Evolutionary conservation across 352 stramenopile species (phyloP).

Genomic region (Globisporangium apiculatum): DNA sequence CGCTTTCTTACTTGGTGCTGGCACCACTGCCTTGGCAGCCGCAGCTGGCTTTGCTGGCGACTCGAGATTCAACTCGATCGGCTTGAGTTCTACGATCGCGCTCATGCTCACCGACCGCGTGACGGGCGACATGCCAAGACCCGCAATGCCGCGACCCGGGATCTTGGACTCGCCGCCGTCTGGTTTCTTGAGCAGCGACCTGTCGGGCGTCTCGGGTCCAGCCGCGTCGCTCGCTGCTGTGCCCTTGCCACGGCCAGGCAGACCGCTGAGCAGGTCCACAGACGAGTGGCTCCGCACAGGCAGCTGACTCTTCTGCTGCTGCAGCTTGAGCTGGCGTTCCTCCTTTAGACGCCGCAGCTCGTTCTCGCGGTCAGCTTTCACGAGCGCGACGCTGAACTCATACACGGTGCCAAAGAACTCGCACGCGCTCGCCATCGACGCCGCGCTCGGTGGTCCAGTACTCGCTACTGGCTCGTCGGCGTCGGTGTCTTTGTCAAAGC

Average conservation of each 20-base stretch:
- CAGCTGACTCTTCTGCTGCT: conserved; percentile 38
- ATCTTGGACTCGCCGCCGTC: conserved; percentile 7
- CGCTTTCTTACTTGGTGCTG: conserved; percentile 1
- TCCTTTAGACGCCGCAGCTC: conserved; percentile 63
- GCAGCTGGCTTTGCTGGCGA: neutral
- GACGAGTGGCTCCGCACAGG: conserved; percentile 27
- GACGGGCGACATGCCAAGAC: conserved; percentile 16
- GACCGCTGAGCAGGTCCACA: conserved; percentile 14
- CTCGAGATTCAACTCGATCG: conserved; percentile 5
- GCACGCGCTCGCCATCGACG: conserved; percentile 29
- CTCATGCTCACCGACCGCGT: conserved; percentile 21
- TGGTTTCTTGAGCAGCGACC: conserved; percentile 6
- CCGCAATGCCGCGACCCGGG: neutral
- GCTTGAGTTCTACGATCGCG: conserved; percentile 21
- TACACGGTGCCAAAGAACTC: conserved; percentile 73
- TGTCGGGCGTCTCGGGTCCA: conserved; percentile 23
- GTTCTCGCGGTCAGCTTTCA: conserved; percentile 70
- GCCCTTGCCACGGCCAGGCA: conserved; percentile 7
- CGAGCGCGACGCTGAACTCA: conserved; percentile 73
- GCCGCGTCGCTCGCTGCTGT: conserved; percentile 7
- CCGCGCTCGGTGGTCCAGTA: conserved; percentile 15
- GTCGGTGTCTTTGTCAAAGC: conserved; percentile 44
- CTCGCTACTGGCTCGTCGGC: conserved; percentile 13
- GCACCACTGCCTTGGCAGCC: neutral
- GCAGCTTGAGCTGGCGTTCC: conserved; percentile 48